Conservation (phyloP, 148 eudicot species). For the Rhododendron ovatum region DNA sequence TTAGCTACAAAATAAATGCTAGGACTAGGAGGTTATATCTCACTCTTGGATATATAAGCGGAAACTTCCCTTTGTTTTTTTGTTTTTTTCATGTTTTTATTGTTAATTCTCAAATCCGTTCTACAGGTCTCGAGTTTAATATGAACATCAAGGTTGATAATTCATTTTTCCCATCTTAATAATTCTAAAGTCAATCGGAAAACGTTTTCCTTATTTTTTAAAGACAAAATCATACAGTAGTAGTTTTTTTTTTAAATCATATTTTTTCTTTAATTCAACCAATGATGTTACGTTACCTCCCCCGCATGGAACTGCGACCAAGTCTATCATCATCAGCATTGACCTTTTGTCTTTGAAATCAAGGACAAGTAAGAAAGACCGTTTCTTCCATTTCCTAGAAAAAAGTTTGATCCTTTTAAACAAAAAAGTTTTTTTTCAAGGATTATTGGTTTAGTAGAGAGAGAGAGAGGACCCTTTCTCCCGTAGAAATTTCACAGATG, state of each 20-base stretch:
- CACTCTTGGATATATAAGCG: not conserved
- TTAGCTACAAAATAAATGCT: not conserved
- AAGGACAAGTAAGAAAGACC: not conserved
- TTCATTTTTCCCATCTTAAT: not conserved
- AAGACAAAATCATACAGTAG: not conserved
- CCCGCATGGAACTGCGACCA: not conserved
- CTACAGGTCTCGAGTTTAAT: not conserved
- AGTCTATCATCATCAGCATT: not conserved
- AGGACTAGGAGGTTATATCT: too few species aligned
- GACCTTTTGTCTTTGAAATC: not conserved
- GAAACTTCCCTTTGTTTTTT: not conserved
- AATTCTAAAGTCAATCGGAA: not conserved
- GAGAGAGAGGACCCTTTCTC: not conserved
- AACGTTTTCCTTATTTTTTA: not conserved
- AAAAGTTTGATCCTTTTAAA: not conserved
- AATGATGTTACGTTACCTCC: not conserved
- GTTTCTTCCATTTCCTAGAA: not conserved
- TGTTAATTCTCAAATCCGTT: not conserved
- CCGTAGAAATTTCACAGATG: not conserved
- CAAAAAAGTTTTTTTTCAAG: too few species aligned
- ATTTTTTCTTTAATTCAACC: not conserved
- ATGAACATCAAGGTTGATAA: not conserved
- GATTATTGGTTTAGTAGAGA: not conserved
- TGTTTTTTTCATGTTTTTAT: too few species aligned
- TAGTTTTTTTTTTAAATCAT: not conserved